Conservation (phyloP, 371 early-diverging fungal species). For the Neoconidiobolus thromboides region DNA sequence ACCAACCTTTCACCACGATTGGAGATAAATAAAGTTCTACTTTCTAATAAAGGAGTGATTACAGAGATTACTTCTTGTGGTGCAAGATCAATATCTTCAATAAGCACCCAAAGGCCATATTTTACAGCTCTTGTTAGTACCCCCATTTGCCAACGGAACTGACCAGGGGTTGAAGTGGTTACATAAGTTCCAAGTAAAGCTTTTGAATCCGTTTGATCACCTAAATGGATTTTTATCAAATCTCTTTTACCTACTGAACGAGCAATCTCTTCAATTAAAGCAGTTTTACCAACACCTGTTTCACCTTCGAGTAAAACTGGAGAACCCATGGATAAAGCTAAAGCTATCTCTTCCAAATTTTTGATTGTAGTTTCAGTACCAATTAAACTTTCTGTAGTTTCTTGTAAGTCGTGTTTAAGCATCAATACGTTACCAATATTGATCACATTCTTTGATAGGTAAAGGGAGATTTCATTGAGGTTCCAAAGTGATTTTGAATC, state of each 20-base stretch:
- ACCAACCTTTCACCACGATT: conserved; percentile 81
- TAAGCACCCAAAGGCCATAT: conserved; percentile 94
- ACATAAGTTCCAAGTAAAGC: conserved; percentile 94
- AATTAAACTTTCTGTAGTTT: conserved; percentile 14
- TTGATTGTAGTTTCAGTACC: conserved; percentile 48
- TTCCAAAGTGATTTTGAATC: conserved; percentile 12
- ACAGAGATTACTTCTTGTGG: conserved; percentile 94
- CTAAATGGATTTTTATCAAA: conserved; percentile 90
- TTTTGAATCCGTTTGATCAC: conserved; percentile 97
- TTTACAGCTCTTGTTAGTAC: conserved; percentile 87
- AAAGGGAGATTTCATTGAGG: conserved; percentile 29
- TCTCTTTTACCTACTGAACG: conserved; percentile 34
- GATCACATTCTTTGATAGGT: conserved; percentile 43
- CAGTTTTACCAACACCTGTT: conserved; percentile 91
- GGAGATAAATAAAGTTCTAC: conserved; percentile 78
- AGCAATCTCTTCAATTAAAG: conserved; percentile 81
- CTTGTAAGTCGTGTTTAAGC: not conserved
- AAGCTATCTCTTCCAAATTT: conserved; percentile 53
- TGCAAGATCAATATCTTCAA: conserved; percentile 98
- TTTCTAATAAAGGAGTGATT: conserved; percentile 87
- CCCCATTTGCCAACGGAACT: conserved; percentile 93
- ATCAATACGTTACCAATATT: conserved; percentile 9
- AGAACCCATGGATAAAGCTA: conserved; percentile 66
- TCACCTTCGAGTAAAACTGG: conserved; percentile 86
- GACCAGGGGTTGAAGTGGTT: conserved; percentile 76